Base-by-base conservation (phyloP, 2,329 filamentous ascomycete species). In the Pseudogymnoascus sp. region DNA sequence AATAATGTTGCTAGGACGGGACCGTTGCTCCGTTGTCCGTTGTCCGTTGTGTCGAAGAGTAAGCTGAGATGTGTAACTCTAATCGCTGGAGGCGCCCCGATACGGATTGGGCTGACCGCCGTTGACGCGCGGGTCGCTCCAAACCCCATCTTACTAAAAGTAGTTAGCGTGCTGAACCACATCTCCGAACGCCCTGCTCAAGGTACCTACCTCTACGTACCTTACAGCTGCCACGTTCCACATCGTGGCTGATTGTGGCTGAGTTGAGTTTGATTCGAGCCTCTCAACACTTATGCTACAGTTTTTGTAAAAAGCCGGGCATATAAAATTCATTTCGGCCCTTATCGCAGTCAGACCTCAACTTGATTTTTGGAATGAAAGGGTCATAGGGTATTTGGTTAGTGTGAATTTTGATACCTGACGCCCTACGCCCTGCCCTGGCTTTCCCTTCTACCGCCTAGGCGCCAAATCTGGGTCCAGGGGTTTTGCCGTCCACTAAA, bases 61-160 rank as follows among this genome's bases (percentile, higher is more conserved):
- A 57, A 57, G 50, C 50, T 57, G 50, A 57, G 50, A 57, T 57
- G 50, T 57, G 50, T 21, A 57, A 57, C 50, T 57, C 50, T 57
- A 57, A 57, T 57, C 50, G 50, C 50, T 35, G 3, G 28, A 57
- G 28, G 11, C 50, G 50, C 50, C 28, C 50, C 50, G 50, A 57
- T 57, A 57, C 50, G 19, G 50, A 57, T 57, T 57, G 50, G 50
- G 50, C 28, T 57, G 50, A 57, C 28, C 50, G 21, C n/a, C 50
- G 28, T 57, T 57, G 50, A 33, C 50, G 50, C 50, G 50, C 50
- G 50, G 50, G 50, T 57, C 50, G 50, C 50, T 57, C 50, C 50
- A 57, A 57, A 28, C 50, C 50, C 50, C 19, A 13, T 13, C 28
- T 57, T 33, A 33, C 50, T 7, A 8, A 21, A 57, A 33, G n/a